Conservation (phyloP, 148 eudicot genomes). For the Arctostaphylos glauca region DNA sequence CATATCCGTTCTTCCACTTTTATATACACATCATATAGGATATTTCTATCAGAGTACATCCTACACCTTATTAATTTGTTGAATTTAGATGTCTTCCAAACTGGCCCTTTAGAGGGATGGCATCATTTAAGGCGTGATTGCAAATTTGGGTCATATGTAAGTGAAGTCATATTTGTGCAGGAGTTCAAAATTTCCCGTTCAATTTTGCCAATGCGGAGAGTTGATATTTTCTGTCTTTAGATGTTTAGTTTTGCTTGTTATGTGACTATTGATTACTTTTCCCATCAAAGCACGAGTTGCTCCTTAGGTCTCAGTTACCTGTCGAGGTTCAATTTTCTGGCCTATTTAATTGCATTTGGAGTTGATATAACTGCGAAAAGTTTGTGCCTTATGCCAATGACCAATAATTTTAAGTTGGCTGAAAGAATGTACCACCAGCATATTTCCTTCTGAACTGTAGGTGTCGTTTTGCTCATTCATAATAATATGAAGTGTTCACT, state of each 20-base stretch:
- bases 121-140: not conserved
- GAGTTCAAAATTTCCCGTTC: not conserved
- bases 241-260: not conserved
- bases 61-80: not conserved
- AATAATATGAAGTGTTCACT: not conserved
- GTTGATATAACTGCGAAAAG: not conserved
- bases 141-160: not conserved
- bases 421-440: not conserved
- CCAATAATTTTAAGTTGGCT: not conserved
- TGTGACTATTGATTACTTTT: conserved; percentile 1
- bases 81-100: not conserved
- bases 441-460: not conserved
- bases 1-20: not conserved
- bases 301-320: not conserved
- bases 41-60: not conserved
- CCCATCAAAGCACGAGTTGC: not conserved
- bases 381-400: not conserved
- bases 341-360: not conserved
- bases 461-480: not conserved
- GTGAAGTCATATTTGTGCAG: not conserved
- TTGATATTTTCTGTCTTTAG: not conserved
- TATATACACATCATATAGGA: not conserved
- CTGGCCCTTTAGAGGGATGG: not conserved
- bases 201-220: not conserved
- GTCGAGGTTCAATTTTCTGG: not conserved